These are phyloP conservation scores for Chaetomium globosum DNA, from an alignment of 2,329 filamentous ascomycete genomes.

Conservation along the genomic window DNA sequence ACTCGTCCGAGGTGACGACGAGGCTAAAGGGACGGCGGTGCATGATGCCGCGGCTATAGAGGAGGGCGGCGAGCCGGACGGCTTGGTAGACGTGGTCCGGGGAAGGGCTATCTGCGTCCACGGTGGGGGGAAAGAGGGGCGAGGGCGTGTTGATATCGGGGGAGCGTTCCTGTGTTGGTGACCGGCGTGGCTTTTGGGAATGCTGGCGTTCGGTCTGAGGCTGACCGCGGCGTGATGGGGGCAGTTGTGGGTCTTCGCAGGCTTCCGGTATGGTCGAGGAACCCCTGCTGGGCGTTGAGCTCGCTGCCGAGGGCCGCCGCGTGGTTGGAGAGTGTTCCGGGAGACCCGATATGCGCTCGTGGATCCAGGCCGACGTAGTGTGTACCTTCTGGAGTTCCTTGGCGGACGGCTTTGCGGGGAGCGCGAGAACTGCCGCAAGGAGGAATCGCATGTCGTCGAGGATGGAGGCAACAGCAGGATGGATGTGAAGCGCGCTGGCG, in stretches of 20 bases:
- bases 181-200: slow-evolving; percentile 12
- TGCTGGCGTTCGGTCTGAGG: background rate
- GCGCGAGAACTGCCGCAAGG: slow-evolving; percentile 47
- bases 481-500: slow-evolving; percentile 48
- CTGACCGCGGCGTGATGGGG: background rate
- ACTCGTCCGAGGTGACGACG: slow-evolving; percentile 46
- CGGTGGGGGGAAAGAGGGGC: background rate
- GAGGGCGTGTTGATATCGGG: background rate
- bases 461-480: slow-evolving; percentile 51
- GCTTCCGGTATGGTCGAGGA: background rate
- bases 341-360: slow-evolving; percentile 43
- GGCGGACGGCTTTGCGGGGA: slow-evolving; percentile 43
- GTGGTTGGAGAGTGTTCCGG: slow-evolving; percentile 16
- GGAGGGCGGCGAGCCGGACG: slow-evolving; percentile 50
- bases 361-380: slow-evolving; percentile 46
- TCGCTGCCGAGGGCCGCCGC: slow-evolving; percentile 4
- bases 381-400: slow-evolving; percentile 47
- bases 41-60: slow-evolving; percentile 54
- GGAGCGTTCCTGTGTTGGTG: background rate
- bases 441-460: slow-evolving; percentile 56
- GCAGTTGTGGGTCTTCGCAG: background rate
- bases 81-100: slow-evolving; percentile 52
- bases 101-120: slow-evolving; percentile 12
- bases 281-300: background rate
- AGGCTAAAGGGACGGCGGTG: slow-evolving; percentile 47